phyloP scores from a whole-genome alignment of 495 filamentous ascomycete genomes.

The Penicillium dipodomyicola region DNA sequence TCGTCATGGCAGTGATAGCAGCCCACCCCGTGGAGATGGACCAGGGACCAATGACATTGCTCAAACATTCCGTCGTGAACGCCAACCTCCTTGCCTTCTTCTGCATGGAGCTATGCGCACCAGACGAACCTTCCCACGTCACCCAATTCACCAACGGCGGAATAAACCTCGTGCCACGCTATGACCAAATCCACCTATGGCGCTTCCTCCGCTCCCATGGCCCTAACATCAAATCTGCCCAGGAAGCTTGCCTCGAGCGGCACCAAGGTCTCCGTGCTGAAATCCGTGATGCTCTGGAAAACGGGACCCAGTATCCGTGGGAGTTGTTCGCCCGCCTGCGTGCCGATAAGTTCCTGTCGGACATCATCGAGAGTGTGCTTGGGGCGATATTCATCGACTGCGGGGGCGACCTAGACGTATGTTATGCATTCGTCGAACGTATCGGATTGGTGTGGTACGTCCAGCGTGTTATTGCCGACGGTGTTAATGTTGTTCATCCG shows the following conservation, averaged over 20 bases:
- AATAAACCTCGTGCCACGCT: background rate
- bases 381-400: slow-evolving; percentile 88
- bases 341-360: slow-evolving; percentile 79
- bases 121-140: slow-evolving; percentile 17
- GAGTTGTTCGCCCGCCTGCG: slow-evolving; percentile 59
- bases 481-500: slow-evolving; percentile 68
- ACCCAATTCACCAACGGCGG: slow-evolving; percentile 3
- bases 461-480: slow-evolving; percentile 55
- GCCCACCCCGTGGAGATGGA: slow-evolving; percentile 45
- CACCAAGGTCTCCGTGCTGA: slow-evolving; percentile 47
- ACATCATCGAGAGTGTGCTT: slow-evolving; percentile 77
- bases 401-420: slow-evolving; percentile 53
- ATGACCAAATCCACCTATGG: slow-evolving; percentile 53
- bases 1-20: slow-evolving; percentile 61
- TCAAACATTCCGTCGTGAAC: slow-evolving; percentile 78
- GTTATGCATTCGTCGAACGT: slow-evolving; percentile 56
- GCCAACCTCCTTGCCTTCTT: slow-evolving; percentile 85
- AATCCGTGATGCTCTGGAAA: slow-evolving; percentile 50
- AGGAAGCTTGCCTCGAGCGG: slow-evolving; percentile 38
- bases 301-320: slow-evolving; percentile 69
- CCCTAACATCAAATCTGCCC: slow-evolving; percentile 45
- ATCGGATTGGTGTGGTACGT: slow-evolving; percentile 66
- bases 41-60: slow-evolving; percentile 66
- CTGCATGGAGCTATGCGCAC: slow-evolving; percentile 50
- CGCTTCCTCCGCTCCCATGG: slow-evolving; percentile 65